A percentile compares a stretch with the other conserved stretches of the same genome.
Conservation (phyloP, 2,329 filamentous ascomycete species). For the Aspergillus versicolor region DNA sequence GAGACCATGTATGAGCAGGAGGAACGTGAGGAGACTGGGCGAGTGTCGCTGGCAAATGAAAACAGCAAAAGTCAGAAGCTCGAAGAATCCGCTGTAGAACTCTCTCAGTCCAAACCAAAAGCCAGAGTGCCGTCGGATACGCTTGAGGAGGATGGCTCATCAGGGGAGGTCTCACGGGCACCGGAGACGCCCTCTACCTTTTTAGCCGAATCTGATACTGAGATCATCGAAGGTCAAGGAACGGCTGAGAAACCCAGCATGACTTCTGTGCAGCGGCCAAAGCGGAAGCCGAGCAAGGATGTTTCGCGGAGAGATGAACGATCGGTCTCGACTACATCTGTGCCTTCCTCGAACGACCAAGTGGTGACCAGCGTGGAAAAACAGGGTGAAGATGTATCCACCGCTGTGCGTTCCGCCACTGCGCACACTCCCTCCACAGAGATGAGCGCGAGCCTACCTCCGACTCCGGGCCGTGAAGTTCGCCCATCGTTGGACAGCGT, state of each 20-base stretch:
- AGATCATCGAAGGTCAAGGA: constrained; percentile 35
- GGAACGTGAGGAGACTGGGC: constrained; percentile 32
- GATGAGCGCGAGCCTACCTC: constrained; percentile 9
- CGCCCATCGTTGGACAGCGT: constrained; percentile 5
- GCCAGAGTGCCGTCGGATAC: background rate
- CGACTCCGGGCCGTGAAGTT: constrained; percentile 7
- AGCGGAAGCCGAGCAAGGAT: constrained; percentile 29
- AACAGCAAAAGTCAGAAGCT: background rate
- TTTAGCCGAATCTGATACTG: constrained; percentile 21
- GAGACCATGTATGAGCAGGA: constrained; percentile 40
- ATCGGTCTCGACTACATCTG: constrained; percentile 21
- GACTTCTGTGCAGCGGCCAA: constrained; percentile 30
- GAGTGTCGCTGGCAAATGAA: constrained; percentile 13
- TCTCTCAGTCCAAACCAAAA: background rate
- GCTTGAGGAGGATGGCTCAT: background rate
- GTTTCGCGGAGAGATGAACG: constrained; percentile 19
- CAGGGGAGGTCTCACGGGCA: constrained; percentile 17
- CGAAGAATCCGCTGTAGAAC: background rate
- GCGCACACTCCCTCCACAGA: constrained; percentile 5
- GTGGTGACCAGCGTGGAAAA: constrained; percentile 18
- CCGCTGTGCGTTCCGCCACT: constrained; percentile 13
- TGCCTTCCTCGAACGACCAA: constrained; percentile 21
- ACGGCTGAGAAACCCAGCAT: constrained; percentile 30
- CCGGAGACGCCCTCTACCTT: constrained; percentile 25
- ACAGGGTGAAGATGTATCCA: constrained; percentile 27